Percentiles rank a stretch among this genome's conserved stretches.
Evolutionary conservation across 805 yeast genomes (phyloP).

Genomic region (Candida fluviatilis): DNA sequence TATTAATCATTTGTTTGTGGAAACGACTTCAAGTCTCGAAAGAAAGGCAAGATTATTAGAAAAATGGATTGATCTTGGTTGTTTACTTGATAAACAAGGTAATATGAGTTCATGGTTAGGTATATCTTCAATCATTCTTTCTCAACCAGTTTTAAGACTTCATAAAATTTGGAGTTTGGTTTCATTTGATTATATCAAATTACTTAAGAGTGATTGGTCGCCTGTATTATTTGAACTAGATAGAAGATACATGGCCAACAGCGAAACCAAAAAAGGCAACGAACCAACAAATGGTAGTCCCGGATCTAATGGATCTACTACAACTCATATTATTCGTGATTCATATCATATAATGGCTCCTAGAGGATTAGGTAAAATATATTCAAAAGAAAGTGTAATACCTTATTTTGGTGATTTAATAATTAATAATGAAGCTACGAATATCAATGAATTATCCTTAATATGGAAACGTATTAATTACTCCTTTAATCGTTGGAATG

Average conservation of each 20-base stretch:
- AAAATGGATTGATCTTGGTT: slow-evolving; percentile 85
- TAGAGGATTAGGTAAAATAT: slow-evolving; percentile 75
- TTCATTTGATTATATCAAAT: slow-evolving; percentile 51
- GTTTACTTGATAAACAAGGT: slow-evolving; percentile 70
- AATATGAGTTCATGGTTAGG: slow-evolving; percentile 96
- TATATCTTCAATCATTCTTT: slow-evolving; percentile 75
- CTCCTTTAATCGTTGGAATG: slow-evolving; percentile 81
- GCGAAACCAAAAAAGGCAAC: slow-evolving; percentile 10
- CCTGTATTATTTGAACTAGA: slow-evolving; percentile 89
- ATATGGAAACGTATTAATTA: slow-evolving; percentile 64
- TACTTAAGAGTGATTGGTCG: slow-evolving; percentile 80
- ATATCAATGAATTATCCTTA: slow-evolving; percentile 55
- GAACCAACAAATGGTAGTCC: slow-evolving; percentile 4
- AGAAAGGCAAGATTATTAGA: slow-evolving; percentile 62
- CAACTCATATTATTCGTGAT: slow-evolving; percentile 17
- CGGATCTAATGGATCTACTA: slow-evolving; percentile 6
- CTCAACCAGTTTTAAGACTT: slow-evolving; percentile 76
- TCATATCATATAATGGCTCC: slow-evolving; percentile 79
- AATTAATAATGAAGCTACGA: slow-evolving; percentile 37
- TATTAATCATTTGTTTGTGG: slow-evolving; percentile 63
- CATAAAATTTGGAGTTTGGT: slow-evolving; percentile 72
- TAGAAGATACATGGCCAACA: slow-evolving; percentile 55
- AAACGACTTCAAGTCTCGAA: slow-evolving; percentile 27
- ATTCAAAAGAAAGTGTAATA: slow-evolving; percentile 71
- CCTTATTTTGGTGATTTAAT: slow-evolving; percentile 89